Evolutionary conservation across 2,329 filamentous ascomycete genomes (phyloP).

Genomic region (Diaporthe vaccinii): DNA sequence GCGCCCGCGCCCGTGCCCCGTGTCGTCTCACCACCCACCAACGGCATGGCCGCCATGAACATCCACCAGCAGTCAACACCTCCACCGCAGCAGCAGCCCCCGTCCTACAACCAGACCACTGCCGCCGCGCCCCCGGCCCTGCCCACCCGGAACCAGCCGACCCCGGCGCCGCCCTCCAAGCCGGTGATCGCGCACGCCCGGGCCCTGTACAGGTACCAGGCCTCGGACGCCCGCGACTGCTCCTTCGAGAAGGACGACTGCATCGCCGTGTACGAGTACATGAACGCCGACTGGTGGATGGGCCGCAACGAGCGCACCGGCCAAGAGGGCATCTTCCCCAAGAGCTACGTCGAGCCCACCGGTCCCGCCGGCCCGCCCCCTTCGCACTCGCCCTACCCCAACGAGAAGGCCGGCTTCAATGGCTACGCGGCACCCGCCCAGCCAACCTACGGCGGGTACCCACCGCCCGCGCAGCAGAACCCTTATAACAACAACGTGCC

Average conservation of each 20-base stretch:
- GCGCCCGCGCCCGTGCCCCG: conserved; percentile 47
- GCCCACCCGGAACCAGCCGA: conserved; percentile 48
- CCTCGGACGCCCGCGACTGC: conserved; percentile 84
- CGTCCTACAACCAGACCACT: conserved; percentile 65
- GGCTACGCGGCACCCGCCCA: conserved; percentile 46
- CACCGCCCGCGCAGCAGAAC: conserved; percentile 64
- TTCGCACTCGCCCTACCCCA: conserved; percentile 44
- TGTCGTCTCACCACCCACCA: conserved; percentile 47
- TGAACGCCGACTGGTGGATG: conserved; percentile 98
- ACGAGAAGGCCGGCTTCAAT: conserved; percentile 47
- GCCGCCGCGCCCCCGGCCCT: conserved; percentile 50
- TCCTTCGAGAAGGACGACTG: conserved; percentile 84
- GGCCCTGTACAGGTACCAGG: conserved; percentile 87
- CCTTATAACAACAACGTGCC: conserved; percentile 80
- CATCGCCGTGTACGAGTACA: conserved; percentile 87
- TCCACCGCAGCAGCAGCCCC: conserved; percentile 55
- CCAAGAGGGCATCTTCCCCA: conserved; percentile 93
- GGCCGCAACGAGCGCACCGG: conserved; percentile 87
- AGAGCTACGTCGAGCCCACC: conserved; percentile 85
- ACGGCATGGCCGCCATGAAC: conserved; percentile 59
- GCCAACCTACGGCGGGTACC: conserved; percentile 57
- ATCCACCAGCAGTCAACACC: conserved; percentile 54
- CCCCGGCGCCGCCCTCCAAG: conserved; percentile 59
- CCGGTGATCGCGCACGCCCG: conserved; percentile 79
- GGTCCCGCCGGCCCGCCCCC: conserved; percentile 44